Evolutionary conservation across 2,329 filamentous ascomycete genomes (phyloP).

Genomic region (Apiospora sp.): DNA sequence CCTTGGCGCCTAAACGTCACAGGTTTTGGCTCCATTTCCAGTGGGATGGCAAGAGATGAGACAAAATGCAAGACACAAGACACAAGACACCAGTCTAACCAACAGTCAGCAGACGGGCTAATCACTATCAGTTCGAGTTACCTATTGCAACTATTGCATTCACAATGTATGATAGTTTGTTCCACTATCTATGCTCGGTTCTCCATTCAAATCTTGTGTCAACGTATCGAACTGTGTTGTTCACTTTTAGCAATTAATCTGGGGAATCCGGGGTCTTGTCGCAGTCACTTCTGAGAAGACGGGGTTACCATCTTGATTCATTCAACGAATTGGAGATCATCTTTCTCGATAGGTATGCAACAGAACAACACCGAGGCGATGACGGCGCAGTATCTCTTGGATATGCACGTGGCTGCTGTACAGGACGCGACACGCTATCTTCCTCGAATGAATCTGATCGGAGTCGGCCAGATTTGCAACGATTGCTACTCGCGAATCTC

Average conservation of each 20-base stretch:
- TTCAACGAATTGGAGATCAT: constrained; percentile 72
- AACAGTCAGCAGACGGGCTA: no score
- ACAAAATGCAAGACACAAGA: not conserved
- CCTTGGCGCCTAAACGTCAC: constrained; percentile 18
- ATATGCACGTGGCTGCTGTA: constrained; percentile 71
- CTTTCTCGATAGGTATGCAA: constrained; percentile 96
- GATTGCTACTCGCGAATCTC: constrained; percentile 11
- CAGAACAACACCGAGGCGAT: constrained; percentile 82
- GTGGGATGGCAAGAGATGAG: not conserved
- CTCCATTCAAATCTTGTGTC: no score
- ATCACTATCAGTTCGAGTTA: no score
- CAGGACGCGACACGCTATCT: not conserved
- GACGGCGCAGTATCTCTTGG: constrained; percentile 93
- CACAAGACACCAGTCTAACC: not conserved
- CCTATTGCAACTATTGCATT: no score
- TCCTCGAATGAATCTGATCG: not conserved
- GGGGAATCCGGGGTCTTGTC: not conserved
- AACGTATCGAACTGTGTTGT: no score
- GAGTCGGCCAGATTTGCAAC: not conserved
- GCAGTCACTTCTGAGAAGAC: not conserved
- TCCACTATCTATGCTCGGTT: no score
- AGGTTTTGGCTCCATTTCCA: not conserved
- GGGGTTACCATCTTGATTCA: not conserved
- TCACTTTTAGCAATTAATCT: no score
- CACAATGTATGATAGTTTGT: no score